Evolutionary conservation across 306 rosid species (phyloP).

Genomic region (Malus domestica): DNA sequence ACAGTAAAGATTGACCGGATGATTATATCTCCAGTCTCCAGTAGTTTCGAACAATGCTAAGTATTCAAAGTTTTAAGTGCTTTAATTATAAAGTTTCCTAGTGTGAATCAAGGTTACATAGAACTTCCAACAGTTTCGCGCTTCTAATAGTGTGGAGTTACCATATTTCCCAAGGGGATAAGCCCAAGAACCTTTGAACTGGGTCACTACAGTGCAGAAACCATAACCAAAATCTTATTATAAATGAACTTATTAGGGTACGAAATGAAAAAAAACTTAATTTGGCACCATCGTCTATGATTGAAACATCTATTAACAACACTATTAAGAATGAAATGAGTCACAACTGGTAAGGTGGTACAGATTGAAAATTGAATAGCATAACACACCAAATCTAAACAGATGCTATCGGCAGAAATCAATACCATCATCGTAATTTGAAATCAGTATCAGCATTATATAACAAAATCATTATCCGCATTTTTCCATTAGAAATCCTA

Average conservation of each 20-base stretch:
- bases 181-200: not conserved
- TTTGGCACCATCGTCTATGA: not conserved
- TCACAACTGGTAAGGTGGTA: not conserved
- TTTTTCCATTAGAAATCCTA: constrained; percentile 10
- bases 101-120: not conserved
- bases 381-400: constrained; percentile 4
- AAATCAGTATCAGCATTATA: constrained; percentile 2
- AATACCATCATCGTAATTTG: constrained; percentile 9
- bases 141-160: not conserved
- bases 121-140: not conserved
- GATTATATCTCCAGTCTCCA: not conserved
- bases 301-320: not conserved
- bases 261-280: not conserved
- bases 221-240: not conserved
- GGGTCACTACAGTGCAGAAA: not conserved
- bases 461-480: constrained; percentile 2
- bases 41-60: not conserved
- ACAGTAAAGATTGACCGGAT: not conserved
- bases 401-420: constrained; percentile 20
- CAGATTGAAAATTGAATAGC: not conserved
- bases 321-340: not conserved
- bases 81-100: not conserved
- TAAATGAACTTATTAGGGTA: not conserved
- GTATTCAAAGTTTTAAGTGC: not conserved
- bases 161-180: not conserved